A percentile compares a stretch with the other conserved stretches of the same genome.
Evolutionary conservation across 805 yeast genomes (phyloP).

Genomic region (Diddensiella transvaalensis): DNA sequence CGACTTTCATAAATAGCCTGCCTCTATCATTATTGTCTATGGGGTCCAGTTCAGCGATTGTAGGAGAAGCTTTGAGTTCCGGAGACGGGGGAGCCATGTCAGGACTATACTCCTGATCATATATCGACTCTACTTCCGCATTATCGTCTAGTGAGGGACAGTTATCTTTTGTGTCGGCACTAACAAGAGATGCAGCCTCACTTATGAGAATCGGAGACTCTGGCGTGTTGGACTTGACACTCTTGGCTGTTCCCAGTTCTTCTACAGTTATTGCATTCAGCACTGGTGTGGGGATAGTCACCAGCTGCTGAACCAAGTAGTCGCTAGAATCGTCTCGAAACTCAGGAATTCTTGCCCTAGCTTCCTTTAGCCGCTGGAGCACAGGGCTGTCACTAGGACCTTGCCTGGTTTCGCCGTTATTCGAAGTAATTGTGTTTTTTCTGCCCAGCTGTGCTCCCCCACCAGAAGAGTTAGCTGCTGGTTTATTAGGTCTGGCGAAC

Average conservation of each 20-base stretch:
- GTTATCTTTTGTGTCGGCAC: constrained; percentile 3
- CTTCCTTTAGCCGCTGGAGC: constrained; percentile 7
- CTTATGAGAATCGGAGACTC: constrained; percentile 1
- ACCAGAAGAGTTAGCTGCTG: not conserved
- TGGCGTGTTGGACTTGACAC: not conserved
- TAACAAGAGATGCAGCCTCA: not conserved
- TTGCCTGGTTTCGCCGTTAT: constrained; percentile 8
- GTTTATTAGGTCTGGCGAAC: not conserved
- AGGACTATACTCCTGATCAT: constrained; percentile 11
- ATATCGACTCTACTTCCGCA: constrained; percentile 18
- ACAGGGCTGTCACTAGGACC: constrained; percentile 15
- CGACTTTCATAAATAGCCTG: constrained; percentile 25
- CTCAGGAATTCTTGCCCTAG: constrained; percentile 1
- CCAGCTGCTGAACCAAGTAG: constrained; percentile 9
- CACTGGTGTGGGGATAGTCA: constrained; percentile 10
- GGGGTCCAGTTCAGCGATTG: constrained; percentile 20
- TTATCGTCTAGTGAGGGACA: constrained; percentile 5
- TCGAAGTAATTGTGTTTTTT: constrained; percentile 22
- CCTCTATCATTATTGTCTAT: constrained; percentile 24
- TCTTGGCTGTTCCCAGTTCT: not conserved
- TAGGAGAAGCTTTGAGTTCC: constrained; percentile 12
- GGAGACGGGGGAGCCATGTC: constrained; percentile 12
- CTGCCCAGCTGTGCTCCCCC: constrained; percentile 11
- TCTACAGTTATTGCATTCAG: constrained; percentile 10
- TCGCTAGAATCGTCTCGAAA: not conserved